Evolutionary conservation across 768 basidiomycete species (phyloP).

Genomic region (Amanita thiersii): DNA sequence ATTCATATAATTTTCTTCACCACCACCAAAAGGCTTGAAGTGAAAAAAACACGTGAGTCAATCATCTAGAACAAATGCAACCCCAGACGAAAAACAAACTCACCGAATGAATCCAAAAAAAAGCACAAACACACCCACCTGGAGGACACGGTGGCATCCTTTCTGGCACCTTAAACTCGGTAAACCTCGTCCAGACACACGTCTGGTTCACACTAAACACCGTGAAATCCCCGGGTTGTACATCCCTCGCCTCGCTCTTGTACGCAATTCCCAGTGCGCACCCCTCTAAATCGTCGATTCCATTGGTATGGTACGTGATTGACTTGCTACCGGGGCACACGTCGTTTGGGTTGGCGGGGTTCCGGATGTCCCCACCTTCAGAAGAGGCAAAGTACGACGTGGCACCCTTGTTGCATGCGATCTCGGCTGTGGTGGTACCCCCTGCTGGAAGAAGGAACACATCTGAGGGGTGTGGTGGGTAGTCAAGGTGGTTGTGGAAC

Average conservation of each 20-base stretch:
- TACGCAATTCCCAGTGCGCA: conserved; percentile 75
- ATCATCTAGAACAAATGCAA: neutral
- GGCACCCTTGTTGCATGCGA: conserved; percentile 52
- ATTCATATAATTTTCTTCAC: conserved; percentile 72
- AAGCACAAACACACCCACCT: conserved; percentile 61
- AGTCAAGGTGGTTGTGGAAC: conserved; percentile 55
- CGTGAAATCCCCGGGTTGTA: conserved; percentile 62
- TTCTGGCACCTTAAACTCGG: conserved; percentile 59
- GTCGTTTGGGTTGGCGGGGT: conserved; percentile 37
- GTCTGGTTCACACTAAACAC: conserved; percentile 72
- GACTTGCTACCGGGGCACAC: conserved; percentile 40
- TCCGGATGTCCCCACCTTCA: conserved; percentile 44
- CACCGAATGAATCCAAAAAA: conserved; percentile 66
- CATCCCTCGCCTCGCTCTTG: conserved; percentile 45
- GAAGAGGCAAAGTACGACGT: conserved; percentile 49
- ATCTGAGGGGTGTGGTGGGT: conserved; percentile 49
- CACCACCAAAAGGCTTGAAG: conserved; percentile 41
- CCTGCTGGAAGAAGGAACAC: conserved; percentile 57
- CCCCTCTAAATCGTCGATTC: conserved; percentile 45
- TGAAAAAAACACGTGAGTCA: too few relatives aligned
- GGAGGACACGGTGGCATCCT: conserved; percentile 62
- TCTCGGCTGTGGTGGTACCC: conserved; percentile 39
- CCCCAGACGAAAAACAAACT: conserved; percentile 11
- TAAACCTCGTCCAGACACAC: conserved; percentile 66
- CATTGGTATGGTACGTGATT: conserved; percentile 47